Base-by-base conservation (phyloP, 2,329 filamentous ascomycete species). In the Fusarium graminum region DNA sequence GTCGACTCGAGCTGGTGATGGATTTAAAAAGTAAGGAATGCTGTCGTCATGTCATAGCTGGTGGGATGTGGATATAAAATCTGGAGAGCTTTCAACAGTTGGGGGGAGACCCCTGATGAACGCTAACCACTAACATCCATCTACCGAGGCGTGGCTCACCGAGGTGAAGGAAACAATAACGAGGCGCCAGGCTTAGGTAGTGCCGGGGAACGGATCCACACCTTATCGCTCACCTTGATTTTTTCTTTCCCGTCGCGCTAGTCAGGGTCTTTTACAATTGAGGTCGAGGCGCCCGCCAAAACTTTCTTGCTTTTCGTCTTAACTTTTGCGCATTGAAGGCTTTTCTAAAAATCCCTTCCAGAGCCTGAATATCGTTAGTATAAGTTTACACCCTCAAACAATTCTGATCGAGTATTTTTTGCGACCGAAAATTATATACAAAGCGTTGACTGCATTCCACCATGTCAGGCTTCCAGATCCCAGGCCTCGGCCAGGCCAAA, bases 381-480 rank as follows among this genome's bases (percentile, higher is more conserved):
- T 22, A 22, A 4, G 22, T 22, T 22, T 22, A 22, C 6, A 22
- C 22, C 6, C 6, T 6, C 4, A 25, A 6, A 6, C 22, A 29
- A 9, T 0, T 19, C 28, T 12, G 2, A 22, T 19, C 30, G 0
- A 19, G 28, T 10, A 4, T 4, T 13, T 34, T 10, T 11, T 16
- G 4, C 25, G 12, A 44, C 39, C 25, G 14, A 47, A n/a, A 53
- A 32, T 25, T 41, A 36, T 51, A 59, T 25, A 25, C 30, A 12
- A 39, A 28, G 3, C 14, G 46, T 25, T 29, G 7, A 12, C 36
- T 5, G 25, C 19, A 14, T 41, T 14, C 19, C 39, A 60, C 41
- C 9, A 81, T 81, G 80, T 77, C 80, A 26, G 78, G 77, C 52
- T 81, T 81, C 32, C 78, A 80, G 55, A 81, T 81, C 32, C 80